Evolutionary conservation across 352 stramenopile species (phyloP), one percentile per base, ranked within the genome.

Genomic region (Blastocystis sp.): DNA sequence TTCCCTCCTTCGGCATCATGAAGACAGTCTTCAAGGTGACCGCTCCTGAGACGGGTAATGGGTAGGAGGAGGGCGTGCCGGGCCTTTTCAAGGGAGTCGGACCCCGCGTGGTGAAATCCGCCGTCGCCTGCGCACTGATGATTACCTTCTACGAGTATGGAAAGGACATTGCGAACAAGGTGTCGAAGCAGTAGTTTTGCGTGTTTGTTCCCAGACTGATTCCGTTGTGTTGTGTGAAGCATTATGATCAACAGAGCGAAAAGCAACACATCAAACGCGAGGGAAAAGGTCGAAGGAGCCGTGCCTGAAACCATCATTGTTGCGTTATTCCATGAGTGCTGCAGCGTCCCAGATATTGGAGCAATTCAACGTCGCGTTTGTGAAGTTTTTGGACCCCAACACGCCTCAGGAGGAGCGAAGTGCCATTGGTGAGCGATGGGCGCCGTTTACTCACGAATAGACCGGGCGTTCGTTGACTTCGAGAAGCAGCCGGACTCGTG

Each of bases 91-190:
- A 88, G 67, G 78, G 78, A 14, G 78, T 88, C 28, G 78, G 78
- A 60, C 78, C 78, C 10, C 60, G 78, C 38, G 61, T 88, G 41
- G 64, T 79, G 64, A 88, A 88, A 67, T 88, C 78, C 9, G 78
- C 78, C 3, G 64, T 76, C 5, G 78, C 78, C 43, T 88, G 78
- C 28, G 78, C 78, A 2, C 38, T 88, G 53, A 88, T 88, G 78
- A 88, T 88, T n/a, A 88, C 67, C 17, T 88, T 88, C 60, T 88
- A 88, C 28, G 78, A 88, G 28, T 76, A 79, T 61, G 78, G 78
- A 64, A 88, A 88, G 67, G 78, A 88, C n/a, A 41, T 88, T 3
- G 56, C 48, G 23, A 88, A 19, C 21, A 40, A 43, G 21, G 21
- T 28, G 19, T 23, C 56, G 21, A 88, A 88, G 23, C 52, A 84